These are phyloP conservation scores for Fereydounia khargensis DNA, from an alignment of 1,284 basidiomycete species.

Conservation along the genomic window DNA sequence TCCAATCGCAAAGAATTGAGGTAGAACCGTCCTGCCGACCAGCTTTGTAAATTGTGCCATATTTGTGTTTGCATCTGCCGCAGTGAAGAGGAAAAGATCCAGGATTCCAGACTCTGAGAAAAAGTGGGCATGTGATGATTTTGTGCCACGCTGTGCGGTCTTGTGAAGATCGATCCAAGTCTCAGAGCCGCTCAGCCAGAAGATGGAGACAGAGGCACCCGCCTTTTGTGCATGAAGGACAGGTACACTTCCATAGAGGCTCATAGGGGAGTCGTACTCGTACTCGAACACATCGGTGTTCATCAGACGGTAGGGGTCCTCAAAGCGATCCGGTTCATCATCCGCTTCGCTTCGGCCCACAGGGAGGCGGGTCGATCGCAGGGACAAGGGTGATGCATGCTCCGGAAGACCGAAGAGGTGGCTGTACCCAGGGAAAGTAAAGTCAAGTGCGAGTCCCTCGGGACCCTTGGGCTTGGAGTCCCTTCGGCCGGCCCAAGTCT, in stretches of 20 bases:
- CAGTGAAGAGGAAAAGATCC: conserved; percentile 89
- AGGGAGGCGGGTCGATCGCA: conserved; percentile 63
- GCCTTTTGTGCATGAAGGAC: conserved; percentile 80
- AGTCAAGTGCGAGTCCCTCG: conserved; percentile 87
- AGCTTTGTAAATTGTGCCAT: conserved; percentile 81
- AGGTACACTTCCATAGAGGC: conserved; percentile 71
- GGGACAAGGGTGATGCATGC: conserved; percentile 84
- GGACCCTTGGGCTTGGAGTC: conserved; percentile 98
- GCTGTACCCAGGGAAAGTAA: conserved; percentile 84
- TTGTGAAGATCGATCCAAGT: conserved; percentile 86
- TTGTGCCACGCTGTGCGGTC: conserved; percentile 9
- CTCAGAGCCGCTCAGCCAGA: conserved; percentile 87
- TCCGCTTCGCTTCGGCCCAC: conserved; percentile 14
- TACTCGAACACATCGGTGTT: conserved; percentile 99
- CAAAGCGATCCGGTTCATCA: conserved; percentile 46
- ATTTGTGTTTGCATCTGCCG: conserved; percentile 75
- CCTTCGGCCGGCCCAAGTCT: conserved; percentile 78
- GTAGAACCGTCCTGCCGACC: conserved; percentile 81
- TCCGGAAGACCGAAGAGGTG: conserved; percentile 95
- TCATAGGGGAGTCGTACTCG: conserved; percentile 82
- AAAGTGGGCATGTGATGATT: conserved; percentile 70
- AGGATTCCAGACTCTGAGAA: conserved; percentile 94
- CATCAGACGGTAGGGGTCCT: conserved; percentile 89
- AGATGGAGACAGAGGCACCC: conserved; percentile 78
- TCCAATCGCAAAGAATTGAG: conserved; percentile 84